Percentiles rank a stretch among this genome's conserved stretches.
These are phyloP conservation scores for Fusarium domesticum DNA, from an alignment of 2,329 filamentous ascomycete genomes.

Conservation along the genomic window DNA sequence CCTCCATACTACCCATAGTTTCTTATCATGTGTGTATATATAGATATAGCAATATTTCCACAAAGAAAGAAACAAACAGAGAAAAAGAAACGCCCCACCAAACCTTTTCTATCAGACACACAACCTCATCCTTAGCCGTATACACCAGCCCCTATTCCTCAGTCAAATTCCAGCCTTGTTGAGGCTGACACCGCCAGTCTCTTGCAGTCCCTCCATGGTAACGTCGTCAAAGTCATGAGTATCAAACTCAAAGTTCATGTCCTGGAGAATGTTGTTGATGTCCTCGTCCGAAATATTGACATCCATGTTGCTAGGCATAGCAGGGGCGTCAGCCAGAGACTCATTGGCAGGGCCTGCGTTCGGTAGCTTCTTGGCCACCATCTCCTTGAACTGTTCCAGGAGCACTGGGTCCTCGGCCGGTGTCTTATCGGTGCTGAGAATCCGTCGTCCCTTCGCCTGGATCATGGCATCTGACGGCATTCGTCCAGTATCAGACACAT, in stretches of 20 bases:
- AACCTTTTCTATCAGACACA: neutral
- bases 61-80: neutral
- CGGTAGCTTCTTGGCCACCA: constrained; percentile 36
- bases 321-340: constrained; percentile 3
- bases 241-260: constrained; percentile 43
- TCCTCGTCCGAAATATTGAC: constrained; percentile 39
- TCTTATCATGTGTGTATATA: neutral
- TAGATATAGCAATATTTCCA: too few relatives aligned
- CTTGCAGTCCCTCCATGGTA: constrained; percentile 29
- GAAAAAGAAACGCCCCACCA: neutral
- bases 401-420: constrained; percentile 54
- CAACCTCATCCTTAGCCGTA: constrained; percentile 19
- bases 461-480: constrained; percentile 50
- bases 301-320: constrained; percentile 32
- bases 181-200: constrained; percentile 32
- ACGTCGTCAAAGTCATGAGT: constrained; percentile 27
- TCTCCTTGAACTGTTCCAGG: constrained; percentile 52
- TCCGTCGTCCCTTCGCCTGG: constrained; percentile 45
- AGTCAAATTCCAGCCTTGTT: too few relatives aligned
- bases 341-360: constrained; percentile 12
- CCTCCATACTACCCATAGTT: neutral
- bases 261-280: constrained; percentile 41
- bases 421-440: constrained; percentile 46
- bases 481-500: constrained; percentile 36
- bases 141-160: constrained; percentile 24